Base-by-base conservation (phyloP, 176 grass and related monocot species). In the Eremochloa ophiuroides region DNA sequence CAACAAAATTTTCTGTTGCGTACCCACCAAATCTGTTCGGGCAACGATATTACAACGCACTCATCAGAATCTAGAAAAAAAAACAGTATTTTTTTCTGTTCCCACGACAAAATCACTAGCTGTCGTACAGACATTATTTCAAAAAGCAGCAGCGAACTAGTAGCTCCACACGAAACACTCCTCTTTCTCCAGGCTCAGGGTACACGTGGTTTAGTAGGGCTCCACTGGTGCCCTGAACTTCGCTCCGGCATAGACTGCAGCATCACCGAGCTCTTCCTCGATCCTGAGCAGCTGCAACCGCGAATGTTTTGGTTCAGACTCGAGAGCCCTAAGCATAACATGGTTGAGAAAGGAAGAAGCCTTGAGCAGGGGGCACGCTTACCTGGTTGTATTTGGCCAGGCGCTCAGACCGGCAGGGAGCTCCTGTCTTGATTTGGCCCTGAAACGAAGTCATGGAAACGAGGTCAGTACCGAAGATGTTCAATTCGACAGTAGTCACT, bases 341-440 rank as follows among this genome's bases (percentile, higher is more conserved):
- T 23, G 8, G 22, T 55, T 31, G 25, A 31, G 40, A 63, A 55
- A 71, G 10, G n/a, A 28, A 60, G 22, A 62, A 75, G 42, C 25
- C 2, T 11, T 42, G 22, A 1, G 6, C 40, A 43, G n/a, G 27
- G 23, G 14, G 18, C 26, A 0, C 2, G 53, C 69, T 88, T 81
- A 80, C 96, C 88, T 98, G 96, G 88, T 98, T 98, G 76, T 98
- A 98, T 82, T 98, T 98, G 69, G 96, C 92, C 12, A 98, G 93
- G 42, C 95, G 95, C 75, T 98, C 95, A 3, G 95, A 98, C 11
- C 95, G 77, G 88, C 95, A 98, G 48, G 95, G 95, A 69, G 95
- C 95, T 69, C 95, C 95, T 6, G 95, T 98, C 84, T 98, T 98
- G 84, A 98, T 98, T 72, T 98, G 93, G 22, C 95, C 95, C 95